These are phyloP conservation scores for Cubamyces sp. DNA, from an alignment of 768 basidiomycete species.

Conservation along the genomic window DNA sequence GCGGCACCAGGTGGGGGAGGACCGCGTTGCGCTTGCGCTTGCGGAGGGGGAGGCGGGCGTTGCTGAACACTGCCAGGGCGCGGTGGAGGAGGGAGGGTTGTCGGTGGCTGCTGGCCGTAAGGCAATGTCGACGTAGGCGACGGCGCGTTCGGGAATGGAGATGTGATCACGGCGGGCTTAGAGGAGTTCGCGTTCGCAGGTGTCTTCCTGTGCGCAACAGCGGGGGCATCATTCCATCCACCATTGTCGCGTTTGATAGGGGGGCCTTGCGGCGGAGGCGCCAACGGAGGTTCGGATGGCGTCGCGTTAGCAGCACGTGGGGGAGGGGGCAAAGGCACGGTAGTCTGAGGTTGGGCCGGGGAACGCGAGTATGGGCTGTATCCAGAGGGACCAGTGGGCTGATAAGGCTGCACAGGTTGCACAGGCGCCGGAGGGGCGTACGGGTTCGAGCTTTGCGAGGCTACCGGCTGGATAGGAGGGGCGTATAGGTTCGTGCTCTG, in stretches of 20 bases:
- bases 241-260: constrained; percentile 58
- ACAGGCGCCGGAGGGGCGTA: constrained; percentile 27
- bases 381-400: constrained; percentile 21
- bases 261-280: constrained; percentile 61
- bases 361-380: constrained; percentile 37
- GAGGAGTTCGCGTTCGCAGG: constrained; percentile 50
- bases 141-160: constrained; percentile 82
- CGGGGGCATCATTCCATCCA: constrained; percentile 93
- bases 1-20: constrained; percentile 38
- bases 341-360: constrained; percentile 39
- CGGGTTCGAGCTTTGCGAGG: constrained; percentile 24
- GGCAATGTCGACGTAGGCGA: constrained; percentile 25
- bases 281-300: constrained; percentile 44
- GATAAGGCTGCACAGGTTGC: constrained; percentile 25
- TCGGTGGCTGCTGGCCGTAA: constrained; percentile 28
- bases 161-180: constrained; percentile 76
- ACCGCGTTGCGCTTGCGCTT: constrained; percentile 37
- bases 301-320: constrained; percentile 48
- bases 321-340: constrained; percentile 28
- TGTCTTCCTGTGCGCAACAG: constrained; percentile 49
- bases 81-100: constrained; percentile 51
- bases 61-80: constrained; percentile 65
- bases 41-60: constrained; percentile 48
- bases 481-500: constrained; percentile 25
- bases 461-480: constrained; percentile 2